Conservation (phyloP, 192 early-diverging fungal species). For the Rhizophlyctis rosea region DNA sequence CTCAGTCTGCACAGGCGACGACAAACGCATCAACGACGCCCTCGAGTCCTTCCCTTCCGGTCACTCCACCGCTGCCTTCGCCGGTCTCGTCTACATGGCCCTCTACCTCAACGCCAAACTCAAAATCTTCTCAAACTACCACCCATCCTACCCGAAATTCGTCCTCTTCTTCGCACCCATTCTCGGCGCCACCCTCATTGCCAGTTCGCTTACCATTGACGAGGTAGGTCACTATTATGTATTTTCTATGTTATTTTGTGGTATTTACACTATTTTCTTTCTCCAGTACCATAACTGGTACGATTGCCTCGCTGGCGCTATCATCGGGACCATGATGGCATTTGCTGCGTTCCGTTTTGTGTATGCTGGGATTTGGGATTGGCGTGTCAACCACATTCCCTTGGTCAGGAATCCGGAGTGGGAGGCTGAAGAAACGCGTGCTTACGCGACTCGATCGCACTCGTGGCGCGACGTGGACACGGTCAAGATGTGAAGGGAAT, state of each 20-base stretch:
- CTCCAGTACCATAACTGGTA: not conserved
- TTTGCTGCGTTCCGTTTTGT: conserved; percentile 12
- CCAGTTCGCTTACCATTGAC: conserved; percentile 18
- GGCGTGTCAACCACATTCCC: conserved; percentile 21
- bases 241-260: not conserved
- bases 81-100: conserved; percentile 11
- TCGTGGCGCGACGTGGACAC: too few species aligned
- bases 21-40: conserved; percentile 25
- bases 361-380: conserved; percentile 18
- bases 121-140: conserved; percentile 1
- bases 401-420: not conserved
- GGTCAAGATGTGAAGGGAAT: too few species aligned
- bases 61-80: not conserved
- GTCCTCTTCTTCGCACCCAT: conserved; percentile 17
- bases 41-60: not conserved
- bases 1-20: conserved; percentile 18
- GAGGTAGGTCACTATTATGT: conserved; percentile 10
- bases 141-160: conserved; percentile 12
- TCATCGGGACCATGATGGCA: conserved; percentile 16
- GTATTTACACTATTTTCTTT: not conserved
- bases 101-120: conserved; percentile 15
- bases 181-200: conserved; percentile 24
- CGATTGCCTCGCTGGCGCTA: conserved; percentile 14
- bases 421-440: not conserved
- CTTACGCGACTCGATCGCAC: conserved; percentile 8